phyloP scores from a whole-genome alignment of 768 basidiomycete genomes.

The Amanita polypyramis region DNA sequence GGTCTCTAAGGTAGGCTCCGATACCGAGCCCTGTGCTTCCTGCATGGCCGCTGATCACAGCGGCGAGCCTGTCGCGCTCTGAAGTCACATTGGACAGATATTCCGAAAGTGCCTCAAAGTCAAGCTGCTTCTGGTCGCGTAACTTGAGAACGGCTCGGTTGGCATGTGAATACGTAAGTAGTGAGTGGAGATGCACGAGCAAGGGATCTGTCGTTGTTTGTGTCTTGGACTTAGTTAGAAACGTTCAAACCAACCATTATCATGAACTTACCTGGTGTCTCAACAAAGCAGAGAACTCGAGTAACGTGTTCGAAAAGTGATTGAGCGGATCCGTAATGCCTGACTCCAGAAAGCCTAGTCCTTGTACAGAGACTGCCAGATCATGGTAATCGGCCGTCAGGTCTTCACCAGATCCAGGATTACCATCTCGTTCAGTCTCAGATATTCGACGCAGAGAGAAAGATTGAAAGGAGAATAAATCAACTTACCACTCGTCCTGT shows the following conservation, averaged over 20 bases:
- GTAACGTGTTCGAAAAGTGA: conserved; percentile 90
- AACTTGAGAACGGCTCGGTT: conserved; percentile 92
- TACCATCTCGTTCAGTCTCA: conserved; percentile 82
- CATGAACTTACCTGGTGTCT: conserved; percentile 59
- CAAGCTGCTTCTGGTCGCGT: conserved; percentile 96
- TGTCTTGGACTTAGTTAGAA: conserved; percentile 37
- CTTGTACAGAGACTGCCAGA: conserved; percentile 91
- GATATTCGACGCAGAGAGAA: conserved; percentile 34
- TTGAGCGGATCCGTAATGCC: conserved; percentile 98
- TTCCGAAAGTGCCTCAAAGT: conserved; percentile 94
- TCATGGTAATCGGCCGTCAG: conserved; percentile 96
- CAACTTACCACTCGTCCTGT: conserved; percentile 78
- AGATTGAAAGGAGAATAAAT: conserved; percentile 12
- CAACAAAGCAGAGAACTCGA: conserved; percentile 87
- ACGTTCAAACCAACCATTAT: not conserved
- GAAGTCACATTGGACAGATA: conserved; percentile 89
- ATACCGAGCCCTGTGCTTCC: conserved; percentile 78
- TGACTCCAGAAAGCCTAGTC: conserved; percentile 94
- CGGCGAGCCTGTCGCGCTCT: conserved; percentile 88
- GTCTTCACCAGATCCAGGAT: conserved; percentile 81
- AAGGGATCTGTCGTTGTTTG: conserved; percentile 89
- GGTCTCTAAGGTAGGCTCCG: conserved; percentile 84
- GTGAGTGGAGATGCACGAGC: conserved; percentile 80
- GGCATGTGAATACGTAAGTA: conserved; percentile 88
- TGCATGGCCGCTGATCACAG: conserved; percentile 81